Evolutionary conservation across 2,329 filamentous ascomycete species (phyloP), one percentile per base, ranked within the genome.

Genomic region (Trichocomaceae sp.): DNA sequence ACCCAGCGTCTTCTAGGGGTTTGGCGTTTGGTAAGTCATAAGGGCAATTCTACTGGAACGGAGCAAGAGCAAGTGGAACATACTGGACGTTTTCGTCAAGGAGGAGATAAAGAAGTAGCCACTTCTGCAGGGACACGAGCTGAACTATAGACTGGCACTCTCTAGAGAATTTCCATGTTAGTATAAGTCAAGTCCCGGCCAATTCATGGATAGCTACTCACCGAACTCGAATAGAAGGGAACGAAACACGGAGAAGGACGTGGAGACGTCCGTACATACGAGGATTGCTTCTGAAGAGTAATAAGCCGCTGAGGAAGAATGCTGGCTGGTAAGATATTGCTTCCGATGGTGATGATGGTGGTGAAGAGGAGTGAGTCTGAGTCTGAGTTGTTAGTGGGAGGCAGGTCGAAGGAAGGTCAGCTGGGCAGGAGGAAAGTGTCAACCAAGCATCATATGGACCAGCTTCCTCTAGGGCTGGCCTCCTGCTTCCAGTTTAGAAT

Each of bases 191-290:
- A 22, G 17, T 13, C 19, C 17, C 19, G 19, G 17, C 17, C 2
- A 5, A 10, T 7, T 4, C 17, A 42, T 12, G 10, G 17, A 12
- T 12, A 9, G 17, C 6, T 22, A 9, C 45, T 37, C 33, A 56
- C 54, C 37, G 49, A 26, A 49, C 13, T 29, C 50, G 44, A 3
- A 48, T 12, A 31, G 45, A 47, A 52, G 50, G 50, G 31, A 56
- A 46, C 15, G 54, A 51, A 52, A 51, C 50, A 35, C 54, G 54
- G 47, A 56, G 33, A 15, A 56, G 45, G 33, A 56, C 31, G 22
- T 26, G 54, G 48, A 56, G 33, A 26, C 54, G 50, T 35, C 54
- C 54, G 54, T 52, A 52, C 54, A 56, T 56, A 17, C 54, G 41
- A 51, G 31, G 33, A 7, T 10, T 33, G 9, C 13, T 17, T 10